Evolutionary conservation across 2,329 filamentous ascomycete genomes (phyloP).

Genomic region (Bipolaris bicolor): DNA sequence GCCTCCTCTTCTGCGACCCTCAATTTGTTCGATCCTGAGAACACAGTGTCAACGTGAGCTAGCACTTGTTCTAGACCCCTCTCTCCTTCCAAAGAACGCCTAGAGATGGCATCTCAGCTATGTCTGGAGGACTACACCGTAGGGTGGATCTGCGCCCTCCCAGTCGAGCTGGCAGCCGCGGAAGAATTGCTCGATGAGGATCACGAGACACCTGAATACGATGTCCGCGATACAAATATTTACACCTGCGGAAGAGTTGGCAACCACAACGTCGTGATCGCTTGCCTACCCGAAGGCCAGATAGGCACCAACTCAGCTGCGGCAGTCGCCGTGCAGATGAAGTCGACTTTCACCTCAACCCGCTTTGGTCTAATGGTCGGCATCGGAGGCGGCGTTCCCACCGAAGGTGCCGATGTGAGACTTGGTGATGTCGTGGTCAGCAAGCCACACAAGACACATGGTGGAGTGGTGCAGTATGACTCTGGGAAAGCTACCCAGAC

Average conservation of each 20-base stretch:
- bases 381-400: conserved; percentile 42
- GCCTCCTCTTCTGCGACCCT: background rate
- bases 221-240: conserved; percentile 28
- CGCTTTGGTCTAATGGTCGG: conserved; percentile 52
- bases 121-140: conserved; percentile 33
- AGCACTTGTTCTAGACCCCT: background rate
- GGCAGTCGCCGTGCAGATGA: conserved; percentile 35
- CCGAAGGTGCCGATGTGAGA: conserved; percentile 10
- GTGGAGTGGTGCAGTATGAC: conserved; percentile 8
- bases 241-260: conserved; percentile 32
- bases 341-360: conserved; percentile 37
- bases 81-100: background rate
- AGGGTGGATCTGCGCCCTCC: conserved; percentile 45
- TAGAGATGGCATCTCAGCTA: background rate
- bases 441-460: background rate
- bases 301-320: conserved; percentile 44
- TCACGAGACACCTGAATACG: conserved; percentile 17
- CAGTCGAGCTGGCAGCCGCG: conserved; percentile 29
- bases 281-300: conserved; percentile 37
- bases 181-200: conserved; percentile 19
- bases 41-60: background rate
- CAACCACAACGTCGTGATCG: conserved; percentile 45
- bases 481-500: conserved; percentile 7
- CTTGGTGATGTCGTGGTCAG: conserved; percentile 17
- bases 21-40: background rate